These are phyloP conservation scores for Guyanaporus albipodus DNA, from an alignment of 768 basidiomycete species.

Conservation along the genomic window DNA sequence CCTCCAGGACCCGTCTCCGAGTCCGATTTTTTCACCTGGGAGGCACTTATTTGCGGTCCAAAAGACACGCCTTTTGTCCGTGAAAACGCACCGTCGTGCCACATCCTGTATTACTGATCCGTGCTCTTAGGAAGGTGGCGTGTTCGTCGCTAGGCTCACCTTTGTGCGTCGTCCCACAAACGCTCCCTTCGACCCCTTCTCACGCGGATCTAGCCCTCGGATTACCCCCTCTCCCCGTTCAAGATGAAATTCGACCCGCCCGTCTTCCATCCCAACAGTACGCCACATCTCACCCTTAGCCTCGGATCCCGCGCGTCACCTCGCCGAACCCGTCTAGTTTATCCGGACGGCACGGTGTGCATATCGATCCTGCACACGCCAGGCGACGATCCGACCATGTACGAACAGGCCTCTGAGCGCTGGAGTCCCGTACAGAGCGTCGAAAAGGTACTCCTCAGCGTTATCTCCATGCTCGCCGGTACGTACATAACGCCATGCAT, in stretches of 20 bases:
- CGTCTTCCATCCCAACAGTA: slow-evolving; percentile 95
- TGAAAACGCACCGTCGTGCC: too few relatives aligned
- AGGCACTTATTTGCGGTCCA: slow-evolving; percentile 89
- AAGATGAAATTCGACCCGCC: slow-evolving; percentile 99
- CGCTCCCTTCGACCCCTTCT: too few relatives aligned
- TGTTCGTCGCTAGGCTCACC: slow-evolving; percentile 87
- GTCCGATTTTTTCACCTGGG: slow-evolving; percentile 94
- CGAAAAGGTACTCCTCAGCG: slow-evolving; percentile 93
- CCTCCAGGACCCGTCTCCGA: slow-evolving; percentile 77
- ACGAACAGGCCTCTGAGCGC: slow-evolving; percentile 91
- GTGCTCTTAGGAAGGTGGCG: slow-evolving; percentile 75
- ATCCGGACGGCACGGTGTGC: slow-evolving; percentile 94
- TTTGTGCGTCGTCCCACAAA: slow-evolving; percentile 74
- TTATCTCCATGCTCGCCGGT: slow-evolving; percentile 97
- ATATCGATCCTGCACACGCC: slow-evolving; percentile 97
- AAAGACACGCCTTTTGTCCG: slow-evolving; percentile 92
- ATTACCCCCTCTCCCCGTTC: slow-evolving; percentile 98
- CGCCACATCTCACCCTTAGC: slow-evolving; percentile 27
- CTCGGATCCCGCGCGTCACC: background rate
- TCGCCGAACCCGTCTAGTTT: slow-evolving; percentile 51
- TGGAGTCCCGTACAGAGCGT: slow-evolving; percentile 99
- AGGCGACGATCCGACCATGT: slow-evolving; percentile 87
- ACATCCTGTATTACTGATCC: background rate
- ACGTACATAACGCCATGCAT: too few relatives aligned
- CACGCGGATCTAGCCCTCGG: slow-evolving; percentile 49